phyloP scores from a whole-genome alignment of 257 asterid genomes.

The Coffea canephora region DNA sequence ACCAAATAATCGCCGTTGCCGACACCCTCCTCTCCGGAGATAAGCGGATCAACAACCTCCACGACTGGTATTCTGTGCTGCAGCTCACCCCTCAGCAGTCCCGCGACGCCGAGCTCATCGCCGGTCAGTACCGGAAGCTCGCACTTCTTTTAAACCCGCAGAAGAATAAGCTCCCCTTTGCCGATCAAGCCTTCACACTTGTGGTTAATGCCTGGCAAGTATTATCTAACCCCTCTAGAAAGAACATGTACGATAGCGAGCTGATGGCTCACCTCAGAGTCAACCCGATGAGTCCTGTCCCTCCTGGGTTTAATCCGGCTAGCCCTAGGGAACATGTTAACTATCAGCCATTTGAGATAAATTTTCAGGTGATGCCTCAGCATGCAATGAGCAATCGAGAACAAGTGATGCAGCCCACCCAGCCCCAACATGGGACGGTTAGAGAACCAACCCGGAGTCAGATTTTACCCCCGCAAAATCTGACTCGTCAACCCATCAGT shows the following conservation, averaged over 20 bases:
- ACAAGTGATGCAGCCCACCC: constrained; percentile 16
- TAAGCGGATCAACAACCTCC: constrained; percentile 68
- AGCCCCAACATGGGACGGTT: constrained; percentile 8
- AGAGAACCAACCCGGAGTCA: constrained; percentile 20
- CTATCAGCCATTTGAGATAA: constrained; percentile 25
- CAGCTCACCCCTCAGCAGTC: constrained; percentile 63
- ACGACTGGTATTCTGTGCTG: constrained; percentile 75
- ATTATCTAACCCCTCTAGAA: constrained; percentile 69
- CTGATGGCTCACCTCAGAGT: constrained; percentile 27
- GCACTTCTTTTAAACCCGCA: constrained; percentile 65
- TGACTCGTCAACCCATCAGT: constrained; percentile 11
- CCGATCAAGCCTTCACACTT: constrained; percentile 77
- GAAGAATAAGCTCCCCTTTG: constrained; percentile 61
- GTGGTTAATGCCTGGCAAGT: constrained; percentile 79
- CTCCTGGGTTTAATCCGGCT: constrained; percentile 17
- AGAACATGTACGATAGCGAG: constrained; percentile 64
- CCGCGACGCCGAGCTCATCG: constrained; percentile 56
- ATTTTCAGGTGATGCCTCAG: constrained; percentile 17
- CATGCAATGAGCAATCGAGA: constrained; percentile 20
- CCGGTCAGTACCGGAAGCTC: constrained; percentile 63
- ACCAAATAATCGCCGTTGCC: constrained; percentile 77
- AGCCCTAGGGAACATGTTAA: constrained; percentile 20
- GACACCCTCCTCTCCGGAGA: constrained; percentile 86
- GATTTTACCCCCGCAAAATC: constrained; percentile 18
- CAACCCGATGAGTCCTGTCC: constrained; percentile 12